phyloP scores from a whole-genome alignment of 768 basidiomycete genomes.

The Pleurotus salmoneostramineus region DNA sequence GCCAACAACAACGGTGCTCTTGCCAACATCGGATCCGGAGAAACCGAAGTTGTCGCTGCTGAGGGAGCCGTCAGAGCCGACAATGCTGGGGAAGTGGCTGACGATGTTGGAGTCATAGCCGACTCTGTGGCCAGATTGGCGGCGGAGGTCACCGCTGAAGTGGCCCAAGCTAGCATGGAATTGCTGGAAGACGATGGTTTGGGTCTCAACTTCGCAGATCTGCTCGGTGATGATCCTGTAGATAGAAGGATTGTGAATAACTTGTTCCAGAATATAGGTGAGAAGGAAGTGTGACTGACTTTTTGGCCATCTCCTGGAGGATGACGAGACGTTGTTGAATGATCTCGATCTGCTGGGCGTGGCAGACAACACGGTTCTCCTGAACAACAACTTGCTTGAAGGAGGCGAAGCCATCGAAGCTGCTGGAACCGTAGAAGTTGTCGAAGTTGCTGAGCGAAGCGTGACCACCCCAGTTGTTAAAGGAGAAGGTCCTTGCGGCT shows the following conservation, averaged over 20 bases:
- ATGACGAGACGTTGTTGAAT: slow-evolving; percentile 43
- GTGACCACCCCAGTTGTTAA: slow-evolving; percentile 36
- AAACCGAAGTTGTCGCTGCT: slow-evolving; percentile 35
- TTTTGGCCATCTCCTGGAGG: slow-evolving; percentile 43
- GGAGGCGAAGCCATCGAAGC: slow-evolving; percentile 33
- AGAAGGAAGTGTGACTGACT: slow-evolving; percentile 17
- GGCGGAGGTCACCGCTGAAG: slow-evolving; percentile 38
- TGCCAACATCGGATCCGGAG: slow-evolving; percentile 33
- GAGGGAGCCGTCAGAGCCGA: slow-evolving; percentile 32
- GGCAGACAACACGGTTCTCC: slow-evolving; percentile 33
- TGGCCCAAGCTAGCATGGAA: slow-evolving; percentile 33
- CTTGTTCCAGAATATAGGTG: background rate
- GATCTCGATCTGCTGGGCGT: slow-evolving; percentile 30
- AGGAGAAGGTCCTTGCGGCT: slow-evolving; percentile 18
- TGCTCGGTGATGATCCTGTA: slow-evolving; percentile 40
- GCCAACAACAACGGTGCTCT: slow-evolving; percentile 27
- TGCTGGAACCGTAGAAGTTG: slow-evolving; percentile 39
- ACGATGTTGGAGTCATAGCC: slow-evolving; percentile 35
- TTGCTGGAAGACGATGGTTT: slow-evolving; percentile 40
- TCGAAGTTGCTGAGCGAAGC: slow-evolving; percentile 35
- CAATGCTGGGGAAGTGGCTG: slow-evolving; percentile 27
- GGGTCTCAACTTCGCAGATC: slow-evolving; percentile 47
- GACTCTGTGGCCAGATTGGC: slow-evolving; percentile 30
- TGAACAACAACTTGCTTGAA: slow-evolving; percentile 30
- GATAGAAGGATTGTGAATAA: background rate